Evolutionary conservation across 805 yeast genomes (phyloP), one percentile per base, ranked within the genome.

Genomic region (Teunomyces tritomae): DNA sequence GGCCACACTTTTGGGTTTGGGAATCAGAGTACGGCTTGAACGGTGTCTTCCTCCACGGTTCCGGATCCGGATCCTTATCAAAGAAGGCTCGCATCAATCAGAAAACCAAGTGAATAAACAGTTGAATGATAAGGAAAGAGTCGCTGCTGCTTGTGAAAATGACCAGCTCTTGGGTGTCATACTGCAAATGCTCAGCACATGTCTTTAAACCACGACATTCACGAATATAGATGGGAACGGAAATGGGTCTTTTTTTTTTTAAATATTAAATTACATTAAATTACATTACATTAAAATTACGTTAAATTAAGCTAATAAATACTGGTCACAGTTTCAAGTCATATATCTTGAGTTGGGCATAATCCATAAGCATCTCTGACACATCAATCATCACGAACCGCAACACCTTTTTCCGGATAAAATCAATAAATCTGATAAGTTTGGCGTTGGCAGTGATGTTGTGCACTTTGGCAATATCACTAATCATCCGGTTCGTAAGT

Each of bases 121-220:
- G 69, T 77, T 94, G 50, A 94, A 94, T 61, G 99, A 94, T 63
- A 94, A 94, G 69, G 99, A 94, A 68, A 75, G 99, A 52, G 97
- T 94, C 0, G 95, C 96, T 28, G 99, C 99, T 26, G 99, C 99
- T 0, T 91, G 98, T 66, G 99, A 94, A 61, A 94, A 94, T 59
- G 96, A 87, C 48, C 99, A 94, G 70, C 73, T 94, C 37, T 70
- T 91, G 34, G 78, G 83, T 28, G 99, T 94, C n/a, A 87, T 94
- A 33, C 86, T 90, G 55, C 89, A 86, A 53, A 94, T 94, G 99
- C 76, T 94, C 49, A 77, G 87, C 32, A 85, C 94, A 3, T 94
- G 99, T 60, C 70, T 71, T 35, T 44, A 17, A 35, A 10, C 24
- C 24, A 20, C 24, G 24, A 20, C 24, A 20, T 20, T 20, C 24